Conservation (phyloP, 805 yeast genomes). For the Candida methanosorbosa region DNA sequence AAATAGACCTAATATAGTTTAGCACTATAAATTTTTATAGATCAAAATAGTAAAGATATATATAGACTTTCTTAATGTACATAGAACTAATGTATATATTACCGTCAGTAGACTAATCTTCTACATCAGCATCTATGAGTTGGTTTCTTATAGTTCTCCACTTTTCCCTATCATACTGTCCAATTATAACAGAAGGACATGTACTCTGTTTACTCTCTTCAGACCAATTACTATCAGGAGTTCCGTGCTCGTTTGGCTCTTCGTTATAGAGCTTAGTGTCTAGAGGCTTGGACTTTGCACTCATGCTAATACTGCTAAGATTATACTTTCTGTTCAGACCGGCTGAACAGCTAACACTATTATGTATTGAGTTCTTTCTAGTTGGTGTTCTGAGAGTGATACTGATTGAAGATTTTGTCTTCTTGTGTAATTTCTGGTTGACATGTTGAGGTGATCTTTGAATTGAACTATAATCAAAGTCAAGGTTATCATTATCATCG, state of each 20-base stretch:
- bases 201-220: conserved; percentile 22
- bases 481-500: conserved; percentile 13
- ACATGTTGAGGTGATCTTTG: conserved; percentile 18
- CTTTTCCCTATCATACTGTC: conserved; percentile 58
- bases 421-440: conserved; percentile 8
- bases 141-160: conserved; percentile 43
- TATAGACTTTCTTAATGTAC: no score
- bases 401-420: conserved; percentile 8
- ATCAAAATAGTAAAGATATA: background rate
- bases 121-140: no score
- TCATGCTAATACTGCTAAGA: background rate
- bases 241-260: conserved; percentile 1
- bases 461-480: conserved; percentile 17
- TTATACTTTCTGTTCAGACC: background rate
- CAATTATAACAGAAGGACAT: conserved; percentile 50
- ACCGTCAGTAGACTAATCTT: no score
- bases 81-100: no score
- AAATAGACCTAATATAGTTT: background rate
- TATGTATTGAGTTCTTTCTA: background rate
- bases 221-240: conserved; percentile 15
- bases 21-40: background rate
- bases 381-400: conserved; percentile 11
- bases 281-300: background rate
- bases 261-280: background rate
- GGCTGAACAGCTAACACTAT: background rate